Evolutionary conservation across 495 filamentous ascomycete genomes (phyloP), one percentile per base, ranked within the genome.

Genomic region (Talaromyces wortmannii): DNA sequence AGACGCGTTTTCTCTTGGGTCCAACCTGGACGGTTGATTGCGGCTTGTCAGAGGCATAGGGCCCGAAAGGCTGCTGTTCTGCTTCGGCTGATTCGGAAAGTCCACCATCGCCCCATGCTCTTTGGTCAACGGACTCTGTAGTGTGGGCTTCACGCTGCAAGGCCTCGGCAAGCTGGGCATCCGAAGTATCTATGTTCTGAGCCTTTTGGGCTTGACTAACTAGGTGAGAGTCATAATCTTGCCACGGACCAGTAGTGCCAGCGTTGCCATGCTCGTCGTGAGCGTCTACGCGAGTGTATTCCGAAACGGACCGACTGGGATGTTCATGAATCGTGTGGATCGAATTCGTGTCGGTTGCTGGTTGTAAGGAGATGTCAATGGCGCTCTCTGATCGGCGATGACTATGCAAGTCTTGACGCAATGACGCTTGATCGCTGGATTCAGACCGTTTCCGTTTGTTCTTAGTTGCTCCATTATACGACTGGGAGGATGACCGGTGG

Each of bases 1-100:
- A 98, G 62, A 95, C 78, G 23, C 90, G 83, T 65, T 95, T 95
- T 60, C 90, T 77, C 65, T 90, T 91, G 7, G 85, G 84, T 57
- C 89, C 87, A 10, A 86, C 80, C 69, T 91, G 83, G 16, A 82
- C 62, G 4, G 67, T 57, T n/a, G 61, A 54, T 15, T 68, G 63
- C 50, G 70, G 57, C 13, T 75, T 67, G 16, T 74, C 75, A 18
- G 69, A 67, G 15, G 67, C 50, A 61, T 76, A 76, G 31, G 64
- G 58, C 11, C 69, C 56, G 13, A 75, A 65, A 1, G 69, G 57
- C 13, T 63, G 55, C 29, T 75, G 73, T 31, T 70, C 66, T 0
- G 64, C 61, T 45, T 75, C 72, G 7, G 63, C 61, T 17, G 69
- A 55, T 18, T 67, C 71, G 48, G 57, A 67, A 16, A 62, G 57